Evolutionary conservation across 495 filamentous ascomycete species (phyloP).

Genomic region (Extremus antarcticus): DNA sequence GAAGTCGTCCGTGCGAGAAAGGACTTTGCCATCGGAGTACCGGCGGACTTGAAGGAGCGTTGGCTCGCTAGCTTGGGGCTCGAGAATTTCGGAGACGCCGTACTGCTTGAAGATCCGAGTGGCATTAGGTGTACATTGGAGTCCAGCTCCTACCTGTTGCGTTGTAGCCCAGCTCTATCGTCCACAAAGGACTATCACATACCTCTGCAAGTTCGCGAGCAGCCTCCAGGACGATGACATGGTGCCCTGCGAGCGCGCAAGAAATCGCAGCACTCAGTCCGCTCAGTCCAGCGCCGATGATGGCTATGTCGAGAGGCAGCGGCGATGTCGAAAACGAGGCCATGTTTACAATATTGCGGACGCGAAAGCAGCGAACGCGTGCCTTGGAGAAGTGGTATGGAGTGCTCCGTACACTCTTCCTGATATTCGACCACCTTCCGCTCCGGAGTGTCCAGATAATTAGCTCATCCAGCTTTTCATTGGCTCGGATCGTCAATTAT

Average conservation of each 20-base stretch:
- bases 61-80: slow-evolving; percentile 18
- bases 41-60: slow-evolving; percentile 18
- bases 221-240: slow-evolving; percentile 50
- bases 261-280: slow-evolving; percentile 57
- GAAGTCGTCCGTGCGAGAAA: slow-evolving; percentile 23
- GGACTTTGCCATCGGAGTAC: slow-evolving; percentile 23
- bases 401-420: no score
- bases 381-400: no score
- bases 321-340: neutral
- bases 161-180: no score
- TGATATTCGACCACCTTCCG: no score
- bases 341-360: no score
- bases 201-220: slow-evolving; percentile 50
- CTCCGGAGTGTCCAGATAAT: no score
- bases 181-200: slow-evolving; percentile 14
- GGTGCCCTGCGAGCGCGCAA: slow-evolving; percentile 47
- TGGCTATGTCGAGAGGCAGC: slow-evolving; percentile 28
- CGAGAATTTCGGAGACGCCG: slow-evolving; percentile 23
- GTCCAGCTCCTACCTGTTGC: slow-evolving; percentile 28
- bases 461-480: no score
- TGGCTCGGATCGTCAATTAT: no score
- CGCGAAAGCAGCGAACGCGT: no score
- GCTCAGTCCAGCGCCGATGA: slow-evolving; percentile 59
- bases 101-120: slow-evolving; percentile 26
- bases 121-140: slow-evolving; percentile 30